Evolutionary conservation across 331 rosid genomes (phyloP), one percentile per base, ranked within the genome.

Genomic region (Quercus phellos): DNA sequence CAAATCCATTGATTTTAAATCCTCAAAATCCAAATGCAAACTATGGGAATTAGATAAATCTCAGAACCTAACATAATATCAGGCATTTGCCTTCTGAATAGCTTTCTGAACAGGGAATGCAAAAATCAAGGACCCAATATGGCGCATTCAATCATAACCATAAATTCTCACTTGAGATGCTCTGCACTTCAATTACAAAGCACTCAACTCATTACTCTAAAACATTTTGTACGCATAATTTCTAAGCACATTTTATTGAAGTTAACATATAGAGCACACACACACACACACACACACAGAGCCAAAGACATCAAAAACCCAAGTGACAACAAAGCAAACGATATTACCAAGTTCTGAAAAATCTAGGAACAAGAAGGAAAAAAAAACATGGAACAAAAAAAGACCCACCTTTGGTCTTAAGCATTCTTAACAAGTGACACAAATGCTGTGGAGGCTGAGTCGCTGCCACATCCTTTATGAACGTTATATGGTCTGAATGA

Each of bases 361-460:
- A 50, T 1, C 27, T 51, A 42, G 53, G 19, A 81, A 59, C 46
- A 61, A 22, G 14, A 60, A 12, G 0, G 17, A 32, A 64, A 80
- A 80, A 53, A 42, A 46, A n/a, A 38, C 46, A 38, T 38, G 46
- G 46, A 38, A 38, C 46, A 38, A 38, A 38, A 38, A 38, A 38
- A 0, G 75, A 70, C 86, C 72, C 78, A 88, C 94, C 98, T 89
- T 84, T 92, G 24, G 87, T 82, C 83, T 90, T 90, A 80, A 94
- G 88, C 84, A 89, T 84, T 72, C 63, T 83, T 18, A 94, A 60
- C 76, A 94, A 81, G 46, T 90, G 89, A 18, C 87, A 70, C 82
- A 94, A 86, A 88, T 92, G 92, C 85, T 85, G 85, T 19, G 98
- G 97, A 27, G 97, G 92, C 74, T 88, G 84, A 85, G 89, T 81